Base-by-base conservation (phyloP, 2,329 filamentous ascomycete genomes). In the Penicillium sclerotigenum region DNA sequence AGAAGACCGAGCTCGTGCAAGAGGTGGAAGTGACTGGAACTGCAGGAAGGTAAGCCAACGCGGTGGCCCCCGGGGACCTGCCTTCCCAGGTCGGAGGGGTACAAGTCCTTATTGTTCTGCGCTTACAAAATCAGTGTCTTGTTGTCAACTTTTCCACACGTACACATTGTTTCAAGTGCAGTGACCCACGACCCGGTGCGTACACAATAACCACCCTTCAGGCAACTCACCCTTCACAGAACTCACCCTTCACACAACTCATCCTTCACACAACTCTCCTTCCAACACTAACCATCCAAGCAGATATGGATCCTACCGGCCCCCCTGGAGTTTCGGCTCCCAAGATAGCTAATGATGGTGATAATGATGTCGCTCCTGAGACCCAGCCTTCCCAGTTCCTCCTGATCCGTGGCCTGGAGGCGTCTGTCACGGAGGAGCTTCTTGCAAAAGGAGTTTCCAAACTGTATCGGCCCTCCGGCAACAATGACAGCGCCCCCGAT, bases 381-480 rank as follows among this genome's bases (percentile, higher is more conserved):
- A 78, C 75, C 22, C 86, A 81, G 0, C 83, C 87, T 1, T 91
- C 89, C 1, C 89, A 91, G 62, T 91, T 92, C 62, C 75, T 94
- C 20, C 83, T 94, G 5, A 79, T 94, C 24, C 85, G 89, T 57
- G 87, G 87, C 8, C 76, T 95, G 7, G 85, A 90, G 31, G 75
- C 83, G 0, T 86, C 87, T 14, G 84, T 90, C 6, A 88, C 81
- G 7, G 90, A 93, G 71, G 84, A 88, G 53, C 77, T 89, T 46
- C 78, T 95, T 10, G 87, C 87, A 1, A 86, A 84, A 54, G 90
- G 89, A 24, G 83, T 91, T 47, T 83, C 85, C 64, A 90, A 89
- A 62, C 79, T 95, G 4, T 89, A 90, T 66, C 87, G 85, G 60
- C 80, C 81, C 0, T 59, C 70, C 10, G 76, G 64, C 75, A 64